Conservation (phyloP, 768 basidiomycete genomes). For the Kwoniella newhampshirensis region DNA sequence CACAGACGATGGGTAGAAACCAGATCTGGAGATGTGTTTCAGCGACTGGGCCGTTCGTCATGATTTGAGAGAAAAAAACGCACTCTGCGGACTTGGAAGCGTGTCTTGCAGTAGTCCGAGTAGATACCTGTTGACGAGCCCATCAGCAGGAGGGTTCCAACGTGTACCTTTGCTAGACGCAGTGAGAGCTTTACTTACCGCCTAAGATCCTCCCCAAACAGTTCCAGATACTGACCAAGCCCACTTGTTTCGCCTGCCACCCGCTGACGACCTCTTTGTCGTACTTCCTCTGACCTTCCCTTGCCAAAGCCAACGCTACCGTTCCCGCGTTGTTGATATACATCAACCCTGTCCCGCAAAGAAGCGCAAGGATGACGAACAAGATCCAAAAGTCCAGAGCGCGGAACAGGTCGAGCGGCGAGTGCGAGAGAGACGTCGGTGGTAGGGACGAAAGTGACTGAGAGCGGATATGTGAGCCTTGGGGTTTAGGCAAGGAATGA, state of each 20-base stretch:
- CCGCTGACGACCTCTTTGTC: conserved; percentile 67
- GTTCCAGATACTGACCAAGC: conserved; percentile 75
- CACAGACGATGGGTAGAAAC: conserved; percentile 61
- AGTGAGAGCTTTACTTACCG: conserved; percentile 53
- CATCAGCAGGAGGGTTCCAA: neutral
- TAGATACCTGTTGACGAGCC: conserved; percentile 27
- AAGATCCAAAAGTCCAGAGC: conserved; percentile 67
- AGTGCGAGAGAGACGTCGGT: conserved; percentile 17
- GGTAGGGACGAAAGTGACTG: conserved; percentile 13
- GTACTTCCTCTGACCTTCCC: conserved; percentile 61
- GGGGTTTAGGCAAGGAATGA: neutral
- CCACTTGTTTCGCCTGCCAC: conserved; percentile 83
- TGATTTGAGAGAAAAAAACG: conserved; percentile 7
- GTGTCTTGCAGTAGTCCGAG: conserved; percentile 47
- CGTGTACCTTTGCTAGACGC: neutral
- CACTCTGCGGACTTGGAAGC: conserved; percentile 41
- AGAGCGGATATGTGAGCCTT: conserved; percentile 7
- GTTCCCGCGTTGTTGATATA: conserved; percentile 87
- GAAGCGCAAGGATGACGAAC: conserved; percentile 60
- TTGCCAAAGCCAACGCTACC: conserved; percentile 64
- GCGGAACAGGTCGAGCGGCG: conserved; percentile 56
- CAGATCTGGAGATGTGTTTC: conserved; percentile 34
- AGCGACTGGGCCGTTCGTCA: neutral
- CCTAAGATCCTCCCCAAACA: conserved; percentile 76
- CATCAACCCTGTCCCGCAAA: conserved; percentile 74